Evolutionary conservation across 2,329 filamentous ascomycete genomes (phyloP).

Genomic region (Dothiorella sarmentorum): DNA sequence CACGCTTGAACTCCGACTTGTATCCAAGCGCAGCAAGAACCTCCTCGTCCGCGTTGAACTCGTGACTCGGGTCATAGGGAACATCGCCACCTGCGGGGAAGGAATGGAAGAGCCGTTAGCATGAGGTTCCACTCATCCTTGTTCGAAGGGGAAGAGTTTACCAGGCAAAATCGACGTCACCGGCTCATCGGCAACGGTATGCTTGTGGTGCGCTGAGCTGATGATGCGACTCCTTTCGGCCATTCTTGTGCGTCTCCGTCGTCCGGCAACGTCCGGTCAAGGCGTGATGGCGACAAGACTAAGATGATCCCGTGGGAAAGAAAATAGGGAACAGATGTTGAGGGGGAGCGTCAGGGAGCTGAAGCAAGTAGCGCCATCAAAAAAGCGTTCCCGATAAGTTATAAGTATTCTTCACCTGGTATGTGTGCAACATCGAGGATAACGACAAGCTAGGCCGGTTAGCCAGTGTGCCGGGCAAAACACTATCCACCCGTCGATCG

Average conservation of each 20-base stretch:
- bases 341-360: neutral
- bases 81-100: conserved; percentile 48
- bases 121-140: neutral
- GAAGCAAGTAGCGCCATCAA: neutral
- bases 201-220: conserved; percentile 20
- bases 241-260: conserved; percentile 20
- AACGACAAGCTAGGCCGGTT: neutral
- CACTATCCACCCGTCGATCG: conserved; percentile 9
- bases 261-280: no score
- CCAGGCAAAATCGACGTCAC: conserved; percentile 51
- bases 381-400: neutral
- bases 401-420: neutral
- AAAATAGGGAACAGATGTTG: neutral
- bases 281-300: no score
- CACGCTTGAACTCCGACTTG: conserved; percentile 63
- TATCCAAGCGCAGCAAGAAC: conserved; percentile 60
- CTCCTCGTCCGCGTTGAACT: conserved; percentile 56
- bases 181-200: conserved; percentile 46
- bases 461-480: neutral
- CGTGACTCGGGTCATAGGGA: conserved; percentile 44
- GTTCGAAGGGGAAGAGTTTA: neutral
- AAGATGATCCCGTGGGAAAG: no score
- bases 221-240: conserved; percentile 22
- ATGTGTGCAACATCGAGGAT: neutral
- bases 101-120: neutral